These are phyloP conservation scores for Alternaria arborescens DNA, from an alignment of 2,329 filamentous ascomycete genomes.

Conservation along the genomic window DNA sequence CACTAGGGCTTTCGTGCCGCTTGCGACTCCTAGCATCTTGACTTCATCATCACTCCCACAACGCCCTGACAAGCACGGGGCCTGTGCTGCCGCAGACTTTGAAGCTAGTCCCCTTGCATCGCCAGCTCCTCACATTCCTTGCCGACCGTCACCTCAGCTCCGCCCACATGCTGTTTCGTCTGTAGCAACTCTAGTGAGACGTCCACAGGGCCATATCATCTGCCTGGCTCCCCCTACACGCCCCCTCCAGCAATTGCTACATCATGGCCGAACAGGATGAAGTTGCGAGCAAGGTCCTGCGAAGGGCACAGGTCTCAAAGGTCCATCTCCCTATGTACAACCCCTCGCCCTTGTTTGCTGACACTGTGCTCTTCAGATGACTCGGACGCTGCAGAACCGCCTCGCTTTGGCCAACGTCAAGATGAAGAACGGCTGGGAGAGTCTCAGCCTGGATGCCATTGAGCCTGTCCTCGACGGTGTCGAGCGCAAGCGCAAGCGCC, in stretches of 20 bases:
- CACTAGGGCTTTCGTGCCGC: slow-evolving; percentile 11
- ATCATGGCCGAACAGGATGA: slow-evolving; percentile 50
- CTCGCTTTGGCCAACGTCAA: slow-evolving; percentile 97
- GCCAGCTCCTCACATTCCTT: slow-evolving; percentile 40
- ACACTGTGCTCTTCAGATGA: slow-evolving; percentile 71
- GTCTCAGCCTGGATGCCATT: slow-evolving; percentile 84
- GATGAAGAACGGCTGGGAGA: slow-evolving; percentile 93
- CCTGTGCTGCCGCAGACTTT: slow-evolving; percentile 36
- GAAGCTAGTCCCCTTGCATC: slow-evolving; percentile 37
- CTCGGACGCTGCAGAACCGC: slow-evolving; percentile 88
- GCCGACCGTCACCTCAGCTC: slow-evolving; percentile 40
- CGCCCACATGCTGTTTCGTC: slow-evolving; percentile 35
- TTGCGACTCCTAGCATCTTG: slow-evolving; percentile 18
- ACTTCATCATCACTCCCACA: slow-evolving; percentile 13
- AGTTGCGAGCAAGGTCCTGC: slow-evolving; percentile 54
- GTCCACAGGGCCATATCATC: slow-evolving; percentile 30
- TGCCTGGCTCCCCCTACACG: slow-evolving; percentile 11
- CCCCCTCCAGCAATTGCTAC: slow-evolving; percentile 19
- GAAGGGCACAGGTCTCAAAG: slow-evolving; percentile 56
- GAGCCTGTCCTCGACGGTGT: slow-evolving; percentile 80
- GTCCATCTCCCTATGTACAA: slow-evolving; percentile 33
- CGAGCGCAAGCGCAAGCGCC: slow-evolving; percentile 76
- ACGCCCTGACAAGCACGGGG: slow-evolving; percentile 27
- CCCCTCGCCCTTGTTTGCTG: slow-evolving; percentile 35
- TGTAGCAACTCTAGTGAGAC: slow-evolving; percentile 40